Evolutionary conservation across 1,139 yeast genomes (phyloP), one percentile per base, ranked within the genome.

Genomic region (Pichia norvegensis): DNA sequence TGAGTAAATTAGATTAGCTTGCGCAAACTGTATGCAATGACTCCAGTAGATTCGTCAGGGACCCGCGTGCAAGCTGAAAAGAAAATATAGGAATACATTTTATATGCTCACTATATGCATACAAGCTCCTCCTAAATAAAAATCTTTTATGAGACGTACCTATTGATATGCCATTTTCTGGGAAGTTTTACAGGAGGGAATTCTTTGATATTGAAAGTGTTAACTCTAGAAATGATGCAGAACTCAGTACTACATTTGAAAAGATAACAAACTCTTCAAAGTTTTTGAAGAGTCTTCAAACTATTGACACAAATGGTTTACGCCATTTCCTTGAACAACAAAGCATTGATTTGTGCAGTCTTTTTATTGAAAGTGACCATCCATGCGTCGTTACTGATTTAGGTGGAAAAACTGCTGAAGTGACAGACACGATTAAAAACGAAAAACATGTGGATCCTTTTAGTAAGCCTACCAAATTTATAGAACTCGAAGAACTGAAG

Each of bases 301-400:
- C 43, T 39, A 29, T 37, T 9, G 48, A 48, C 23, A 43, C 49
- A 0, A 33, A 9, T 3, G 47, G 50, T 33, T 21, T 50, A 3
- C 35, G 36, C 11, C 39, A 41, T 23, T n/a, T 50, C 2, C 22
- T 50, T 7, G 9, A 13, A 17, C 16, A 38, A 1, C 43, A 40
- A 22, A 44, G 33, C 4, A 22, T 42, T 9, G 42, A 42, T 13
- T 13, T 47, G 27, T 37, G 41, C 1, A 36, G 35, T 1, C 36
- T 39, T 19, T 25, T 14, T 13, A 11, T 21, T 13, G 20, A n/a
- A 27, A 22, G 19, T 21, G n/a, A 17, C 3, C 10, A 36, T 35
- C n/a, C n/a, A 39, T 14, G 43, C 33, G 6, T n/a, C n/a, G 35
- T n/a, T 14, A 38, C 29, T 10, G 37, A 33, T 31, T 5, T 14